Conservation (phyloP, 768 basidiomycete species). For the Naganishia vishniacii region DNA sequence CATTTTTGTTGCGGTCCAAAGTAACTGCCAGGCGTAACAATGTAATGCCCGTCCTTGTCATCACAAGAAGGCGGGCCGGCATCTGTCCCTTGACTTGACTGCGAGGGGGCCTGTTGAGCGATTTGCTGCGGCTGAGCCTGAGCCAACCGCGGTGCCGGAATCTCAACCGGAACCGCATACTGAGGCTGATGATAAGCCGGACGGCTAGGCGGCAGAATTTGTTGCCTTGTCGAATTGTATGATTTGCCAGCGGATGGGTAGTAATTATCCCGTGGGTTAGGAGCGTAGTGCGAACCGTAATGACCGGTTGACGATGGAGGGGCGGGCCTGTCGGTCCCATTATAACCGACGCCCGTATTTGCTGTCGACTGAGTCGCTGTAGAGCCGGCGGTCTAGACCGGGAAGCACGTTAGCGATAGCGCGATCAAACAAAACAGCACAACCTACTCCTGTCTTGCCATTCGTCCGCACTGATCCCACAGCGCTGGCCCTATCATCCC, state of each 20-base stretch:
- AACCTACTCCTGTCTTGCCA: slow-evolving; percentile 14
- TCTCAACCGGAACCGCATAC: slow-evolving; percentile 7
- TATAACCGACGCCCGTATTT: slow-evolving; percentile 3
- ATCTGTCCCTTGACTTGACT: slow-evolving; percentile 20
- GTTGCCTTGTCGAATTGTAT: neutral
- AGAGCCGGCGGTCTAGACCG: slow-evolving; percentile 11
- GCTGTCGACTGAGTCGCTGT: slow-evolving; percentile 26
- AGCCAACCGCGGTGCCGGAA: slow-evolving; percentile 5
- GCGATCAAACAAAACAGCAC: neutral
- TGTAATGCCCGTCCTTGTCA: slow-evolving; percentile 98
- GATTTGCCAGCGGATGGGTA: slow-evolving; percentile 14
- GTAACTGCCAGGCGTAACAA: slow-evolving; percentile 83
- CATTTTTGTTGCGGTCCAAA: slow-evolving; percentile 67
- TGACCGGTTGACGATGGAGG: neutral
- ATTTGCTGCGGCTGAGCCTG: slow-evolving; percentile 20
- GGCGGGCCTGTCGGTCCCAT: neutral
- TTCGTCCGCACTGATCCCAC: slow-evolving; percentile 9
- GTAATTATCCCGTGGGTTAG: slow-evolving; percentile 11
- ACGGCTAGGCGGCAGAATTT: slow-evolving; percentile 2
- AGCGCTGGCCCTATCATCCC: slow-evolving; percentile 14
- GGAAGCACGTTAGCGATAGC: neutral
- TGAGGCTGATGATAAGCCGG: slow-evolving; percentile 13
- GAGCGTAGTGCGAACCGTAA: slow-evolving; percentile 7
- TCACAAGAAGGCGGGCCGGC: slow-evolving; percentile 64
- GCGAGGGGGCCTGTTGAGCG: slow-evolving; percentile 10